Conservation (phyloP, 2,329 filamentous ascomycete genomes). For the Tolypocladium inflatum region DNA sequence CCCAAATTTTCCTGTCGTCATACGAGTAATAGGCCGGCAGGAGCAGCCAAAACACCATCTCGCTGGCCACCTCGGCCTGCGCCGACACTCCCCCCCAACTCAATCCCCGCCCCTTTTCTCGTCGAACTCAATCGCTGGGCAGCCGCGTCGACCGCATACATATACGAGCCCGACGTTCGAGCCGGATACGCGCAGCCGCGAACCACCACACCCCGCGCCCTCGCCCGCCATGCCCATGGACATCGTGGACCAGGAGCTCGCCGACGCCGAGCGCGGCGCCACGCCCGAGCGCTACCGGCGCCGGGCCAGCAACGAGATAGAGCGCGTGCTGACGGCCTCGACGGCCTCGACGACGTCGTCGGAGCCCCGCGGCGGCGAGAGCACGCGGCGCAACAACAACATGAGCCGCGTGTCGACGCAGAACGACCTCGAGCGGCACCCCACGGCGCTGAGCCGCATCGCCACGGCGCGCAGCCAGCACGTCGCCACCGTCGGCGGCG, state of each 20-base stretch:
- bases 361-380: conserved; percentile 23
- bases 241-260: conserved; percentile 43
- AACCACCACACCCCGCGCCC: neutral
- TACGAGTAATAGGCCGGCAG: too few relatives aligned
- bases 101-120: neutral
- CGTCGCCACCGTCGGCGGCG: conserved; percentile 57
- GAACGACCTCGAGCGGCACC: conserved; percentile 58
- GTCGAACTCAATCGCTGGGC: neutral
- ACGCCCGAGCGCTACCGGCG: conserved; percentile 27
- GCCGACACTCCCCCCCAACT: neutral
- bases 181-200: neutral
- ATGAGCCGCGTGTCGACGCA: conserved; percentile 57
- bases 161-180: neutral
- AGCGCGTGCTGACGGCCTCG: conserved; percentile 46
- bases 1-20: neutral
- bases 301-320: conserved; percentile 44
- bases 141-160: neutral
- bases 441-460: conserved; percentile 61
- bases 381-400: conserved; percentile 23
- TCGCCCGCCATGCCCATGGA: conserved; percentile 31
- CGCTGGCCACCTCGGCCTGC: neutral
- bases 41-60: neutral
- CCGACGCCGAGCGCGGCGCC: conserved; percentile 45
- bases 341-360: conserved; percentile 41
- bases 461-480: conserved; percentile 64